Evolutionary conservation across 345 rosid species (phyloP).

Genomic region (Limnanthes douglasii): DNA sequence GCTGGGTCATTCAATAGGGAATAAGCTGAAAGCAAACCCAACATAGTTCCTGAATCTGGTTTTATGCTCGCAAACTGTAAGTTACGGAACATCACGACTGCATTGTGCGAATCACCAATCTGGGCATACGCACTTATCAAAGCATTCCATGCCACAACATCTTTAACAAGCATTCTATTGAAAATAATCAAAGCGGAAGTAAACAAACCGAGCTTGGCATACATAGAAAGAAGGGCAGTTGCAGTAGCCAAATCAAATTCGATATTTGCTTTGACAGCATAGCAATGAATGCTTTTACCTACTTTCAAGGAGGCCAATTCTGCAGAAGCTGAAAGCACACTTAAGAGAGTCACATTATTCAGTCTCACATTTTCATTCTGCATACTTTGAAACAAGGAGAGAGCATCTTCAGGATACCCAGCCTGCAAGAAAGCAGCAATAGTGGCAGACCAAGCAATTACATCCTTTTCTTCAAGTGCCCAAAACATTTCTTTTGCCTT

Average conservation of each 20-base stretch:
- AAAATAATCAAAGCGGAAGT: slow-evolving; percentile 20
- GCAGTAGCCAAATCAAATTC: slow-evolving; percentile 26
- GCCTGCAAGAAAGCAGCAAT: slow-evolving; percentile 33
- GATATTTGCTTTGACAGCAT: slow-evolving; percentile 23
- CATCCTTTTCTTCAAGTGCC: slow-evolving; percentile 20
- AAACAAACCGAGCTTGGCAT: slow-evolving; percentile 31
- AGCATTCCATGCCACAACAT: slow-evolving; percentile 44
- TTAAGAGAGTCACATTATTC: slow-evolving; percentile 25
- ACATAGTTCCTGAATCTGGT: slow-evolving; percentile 42
- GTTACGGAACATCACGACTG: slow-evolving; percentile 23
- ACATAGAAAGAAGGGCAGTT: slow-evolving; percentile 46
- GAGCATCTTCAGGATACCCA: slow-evolving; percentile 32
- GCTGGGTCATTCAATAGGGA: slow-evolving; percentile 20
- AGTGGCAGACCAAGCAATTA: slow-evolving; percentile 49
- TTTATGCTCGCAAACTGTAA: slow-evolving; percentile 18
- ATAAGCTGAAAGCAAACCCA: slow-evolving; percentile 33
- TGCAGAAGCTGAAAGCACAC: slow-evolving; percentile 39
- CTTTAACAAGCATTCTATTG: slow-evolving; percentile 27
- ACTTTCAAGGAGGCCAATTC: slow-evolving; percentile 17
- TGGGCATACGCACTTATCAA: slow-evolving; percentile 34
- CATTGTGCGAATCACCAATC: slow-evolving; percentile 19
- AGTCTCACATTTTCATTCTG: slow-evolving; percentile 22
- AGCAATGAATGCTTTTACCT: slow-evolving; percentile 51
- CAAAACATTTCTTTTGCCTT: slow-evolving; percentile 22
- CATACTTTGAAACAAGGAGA: slow-evolving; percentile 33